These are phyloP conservation scores for Pyrenophora teres DNA, from an alignment of 2,329 filamentous ascomycete species.

Conservation along the genomic window DNA sequence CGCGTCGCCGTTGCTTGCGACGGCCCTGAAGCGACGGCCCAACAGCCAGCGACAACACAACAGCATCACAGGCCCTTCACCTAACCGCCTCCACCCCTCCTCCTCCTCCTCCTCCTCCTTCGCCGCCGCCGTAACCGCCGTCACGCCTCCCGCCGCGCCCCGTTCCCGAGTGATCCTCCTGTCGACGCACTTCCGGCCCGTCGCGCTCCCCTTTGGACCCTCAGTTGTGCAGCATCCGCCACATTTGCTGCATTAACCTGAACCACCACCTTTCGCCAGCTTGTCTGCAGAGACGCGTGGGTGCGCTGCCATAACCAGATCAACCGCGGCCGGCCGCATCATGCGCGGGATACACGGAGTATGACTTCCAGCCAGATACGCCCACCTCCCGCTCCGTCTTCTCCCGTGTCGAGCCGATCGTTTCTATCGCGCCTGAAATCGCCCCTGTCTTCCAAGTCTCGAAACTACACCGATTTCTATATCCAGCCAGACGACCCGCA, in stretches of 20 bases:
- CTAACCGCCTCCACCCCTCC: slow-evolving; percentile 10
- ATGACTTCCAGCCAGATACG: slow-evolving; percentile 48
- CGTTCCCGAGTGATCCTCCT: neutral
- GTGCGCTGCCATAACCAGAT: slow-evolving; percentile 12
- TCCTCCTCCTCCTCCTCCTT: neutral
- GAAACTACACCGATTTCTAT: slow-evolving; percentile 77
- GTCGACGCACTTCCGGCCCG: neutral
- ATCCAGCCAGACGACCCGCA: slow-evolving; percentile 78
- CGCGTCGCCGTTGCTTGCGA: slow-evolving; percentile 26
- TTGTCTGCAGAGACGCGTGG: slow-evolving; percentile 5
- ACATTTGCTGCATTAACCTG: neutral
- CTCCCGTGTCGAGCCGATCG: slow-evolving; percentile 38
- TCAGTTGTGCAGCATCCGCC: neutral
- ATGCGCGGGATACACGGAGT: slow-evolving; percentile 45
- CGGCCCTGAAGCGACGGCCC: slow-evolving; percentile 22
- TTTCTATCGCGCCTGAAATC: slow-evolving; percentile 61
- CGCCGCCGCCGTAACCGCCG: neutral
- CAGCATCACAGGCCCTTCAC: slow-evolving; percentile 15
- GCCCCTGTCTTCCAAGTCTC: slow-evolving; percentile 60
- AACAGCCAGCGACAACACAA: neutral
- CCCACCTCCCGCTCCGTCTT: slow-evolving; percentile 36
- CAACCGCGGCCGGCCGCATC: slow-evolving; percentile 44
- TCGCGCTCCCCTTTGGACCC: slow-evolving; percentile 3
- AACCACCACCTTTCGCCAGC: neutral
- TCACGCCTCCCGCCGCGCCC: neutral